Evolutionary conservation across 2,329 filamentous ascomycete species (phyloP), one percentile per base, ranked within the genome.

Genomic region (Cladosporium sp.): DNA sequence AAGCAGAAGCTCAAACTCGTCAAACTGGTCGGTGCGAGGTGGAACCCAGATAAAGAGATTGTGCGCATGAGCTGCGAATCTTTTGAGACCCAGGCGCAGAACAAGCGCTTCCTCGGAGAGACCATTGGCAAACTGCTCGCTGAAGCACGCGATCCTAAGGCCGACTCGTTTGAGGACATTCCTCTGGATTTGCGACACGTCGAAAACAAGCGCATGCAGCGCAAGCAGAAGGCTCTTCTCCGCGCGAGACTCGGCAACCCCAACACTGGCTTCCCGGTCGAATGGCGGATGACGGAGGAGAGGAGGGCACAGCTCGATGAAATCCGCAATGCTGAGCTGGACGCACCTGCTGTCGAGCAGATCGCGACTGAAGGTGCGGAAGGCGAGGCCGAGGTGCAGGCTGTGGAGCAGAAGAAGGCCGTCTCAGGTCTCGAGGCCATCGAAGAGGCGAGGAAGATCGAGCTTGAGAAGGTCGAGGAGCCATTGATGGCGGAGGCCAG

Each of bases 61-160:
- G 80, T 97, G 66, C 91, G 90, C 75, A 96, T 99, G 82, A 91
- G 89, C 70, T 90, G 89, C 76, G 94, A 97, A 74, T 64, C 60
- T 22, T 96, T 89, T 73, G 85, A 90, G 70, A 89, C 92, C 56
- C 88, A 91, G 70, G 90, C 92, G 17, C 92, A 97, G 78, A 99
- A 99, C 79, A 99, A 97, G 81, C 86, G 90, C n/a, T 94, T 94
- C 72, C 80, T 99, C 20, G 88, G 85, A 54, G 90, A 96, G 66
- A 74, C 91, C 49, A 83, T 97, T 50, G 80, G 87, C 62, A 83
- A 80, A 50, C 77, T 99, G 63, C 76, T 99, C 59, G 78, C 77
- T 6, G 86, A 90, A 70, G 91, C 92, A 58, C 71, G 86, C 79
- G 87, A 96, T 69, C 78, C 82, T 22, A 59, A 60, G n/a, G 83